These are phyloP conservation scores for Gnomoniopsis sp. DNA, from an alignment of 2,329 filamentous ascomycete species.

Conservation along the genomic window DNA sequence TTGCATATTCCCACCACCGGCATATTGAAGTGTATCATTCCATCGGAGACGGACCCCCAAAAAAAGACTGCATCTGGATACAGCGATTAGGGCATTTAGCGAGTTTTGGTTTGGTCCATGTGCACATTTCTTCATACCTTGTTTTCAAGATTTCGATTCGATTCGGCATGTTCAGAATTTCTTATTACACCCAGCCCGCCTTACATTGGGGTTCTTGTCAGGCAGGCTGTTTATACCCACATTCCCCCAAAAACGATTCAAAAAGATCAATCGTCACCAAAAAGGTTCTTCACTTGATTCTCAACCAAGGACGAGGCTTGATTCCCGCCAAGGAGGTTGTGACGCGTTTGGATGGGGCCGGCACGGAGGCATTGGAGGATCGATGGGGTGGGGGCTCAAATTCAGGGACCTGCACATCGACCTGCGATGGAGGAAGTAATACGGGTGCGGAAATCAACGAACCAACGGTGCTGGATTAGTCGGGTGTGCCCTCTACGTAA, in stretches of 20 bases:
- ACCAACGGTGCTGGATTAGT: slow-evolving; percentile 5
- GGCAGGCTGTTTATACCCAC: slow-evolving; percentile 19
- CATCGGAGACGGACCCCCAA: slow-evolving; percentile 20
- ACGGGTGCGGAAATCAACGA: neutral
- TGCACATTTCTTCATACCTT: slow-evolving; percentile 26
- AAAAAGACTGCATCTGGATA: slow-evolving; percentile 25
- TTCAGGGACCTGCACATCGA: neutral
- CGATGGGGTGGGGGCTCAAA: neutral
- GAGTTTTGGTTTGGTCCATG: slow-evolving; percentile 31
- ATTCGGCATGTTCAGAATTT: slow-evolving; percentile 19
- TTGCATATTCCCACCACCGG: slow-evolving; percentile 16
- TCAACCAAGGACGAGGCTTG: slow-evolving; percentile 3
- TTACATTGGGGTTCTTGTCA: slow-evolving; percentile 18
- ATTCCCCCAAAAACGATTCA: slow-evolving; percentile 15
- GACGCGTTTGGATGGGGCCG: neutral
- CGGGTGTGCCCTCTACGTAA: slow-evolving; percentile 1
- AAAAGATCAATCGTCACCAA: slow-evolving; percentile 22
- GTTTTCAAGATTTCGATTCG: slow-evolving; percentile 19
- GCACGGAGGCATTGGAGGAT: neutral
- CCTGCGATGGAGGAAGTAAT: slow-evolving; percentile 6
- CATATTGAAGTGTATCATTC: slow-evolving; percentile 18
- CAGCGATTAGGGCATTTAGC: slow-evolving; percentile 44
- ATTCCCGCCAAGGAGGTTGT: neutral
- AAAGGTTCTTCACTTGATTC: slow-evolving; percentile 4
- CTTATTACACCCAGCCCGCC: slow-evolving; percentile 15